A percentile compares a stretch with the other conserved stretches of the same genome.
Conservation (phyloP, 2,329 filamentous ascomycete species). For the Mycogone perniciosa region DNA sequence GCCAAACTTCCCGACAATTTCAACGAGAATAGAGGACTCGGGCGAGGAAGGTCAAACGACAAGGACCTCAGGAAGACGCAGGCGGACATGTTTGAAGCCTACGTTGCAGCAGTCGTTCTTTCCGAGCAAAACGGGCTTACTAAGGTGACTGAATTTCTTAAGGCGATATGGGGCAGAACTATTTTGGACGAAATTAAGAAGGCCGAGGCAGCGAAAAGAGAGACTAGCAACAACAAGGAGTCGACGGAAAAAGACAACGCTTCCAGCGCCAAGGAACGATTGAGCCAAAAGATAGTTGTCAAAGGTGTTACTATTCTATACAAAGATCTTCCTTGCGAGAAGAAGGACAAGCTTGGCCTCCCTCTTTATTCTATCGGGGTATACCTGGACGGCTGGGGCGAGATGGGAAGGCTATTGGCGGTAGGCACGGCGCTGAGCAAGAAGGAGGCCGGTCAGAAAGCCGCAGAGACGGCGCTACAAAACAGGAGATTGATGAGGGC, state of each 20-base stretch:
- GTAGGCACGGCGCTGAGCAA: slow-evolving; percentile 60
- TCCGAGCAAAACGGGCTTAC: slow-evolving; percentile 58
- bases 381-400: slow-evolving; percentile 63
- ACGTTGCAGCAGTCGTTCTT: slow-evolving; percentile 71
- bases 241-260: not conserved
- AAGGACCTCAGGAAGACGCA: slow-evolving; percentile 64
- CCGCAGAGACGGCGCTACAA: slow-evolving; percentile 56
- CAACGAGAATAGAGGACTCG: slow-evolving; percentile 20
- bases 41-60: slow-evolving; percentile 28
- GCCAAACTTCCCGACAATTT: slow-evolving; percentile 50
- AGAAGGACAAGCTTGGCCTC: slow-evolving; percentile 49
- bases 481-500: slow-evolving; percentile 58
- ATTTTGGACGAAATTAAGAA: slow-evolving; percentile 48
- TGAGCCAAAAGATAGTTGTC: slow-evolving; percentile 39
- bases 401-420: slow-evolving; percentile 55
- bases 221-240: slow-evolving; percentile 8
- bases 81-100: slow-evolving; percentile 87
- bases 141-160: slow-evolving; percentile 64
- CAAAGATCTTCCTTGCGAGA: slow-evolving; percentile 45
- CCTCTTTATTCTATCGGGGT: slow-evolving; percentile 57
- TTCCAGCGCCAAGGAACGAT: slow-evolving; percentile 24
- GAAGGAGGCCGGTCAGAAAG: slow-evolving; percentile 61
- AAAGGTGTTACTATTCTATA: slow-evolving; percentile 57
- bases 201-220: slow-evolving; percentile 13
- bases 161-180: slow-evolving; percentile 63